phyloP scores from a whole-genome alignment of 2,329 filamentous ascomycete species.

The Rhinocladiella similis region DNA sequence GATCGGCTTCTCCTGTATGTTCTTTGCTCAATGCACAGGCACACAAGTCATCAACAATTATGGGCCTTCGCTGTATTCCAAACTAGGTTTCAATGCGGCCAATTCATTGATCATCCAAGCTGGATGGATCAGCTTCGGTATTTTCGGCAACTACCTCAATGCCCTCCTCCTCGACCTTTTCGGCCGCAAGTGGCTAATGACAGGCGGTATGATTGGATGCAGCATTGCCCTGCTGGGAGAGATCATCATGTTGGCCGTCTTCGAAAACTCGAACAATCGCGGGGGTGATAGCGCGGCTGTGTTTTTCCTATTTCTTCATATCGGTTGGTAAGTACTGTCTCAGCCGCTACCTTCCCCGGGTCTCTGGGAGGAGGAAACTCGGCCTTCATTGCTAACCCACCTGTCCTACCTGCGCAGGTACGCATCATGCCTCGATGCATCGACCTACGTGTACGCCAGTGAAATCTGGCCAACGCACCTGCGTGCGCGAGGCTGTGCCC shows the following conservation, averaged over 20 bases:
- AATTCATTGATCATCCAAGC: slow-evolving; percentile 32
- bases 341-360: not conserved
- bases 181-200: slow-evolving; percentile 22
- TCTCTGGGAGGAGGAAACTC: not conserved
- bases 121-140: slow-evolving; percentile 27
- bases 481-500: slow-evolving; percentile 28
- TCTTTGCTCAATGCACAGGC: slow-evolving; percentile 35
- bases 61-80: slow-evolving; percentile 32
- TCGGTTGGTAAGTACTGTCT: not conserved
- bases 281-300: slow-evolving; percentile 2
- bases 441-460: slow-evolving; percentile 34
- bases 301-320: slow-evolving; percentile 15
- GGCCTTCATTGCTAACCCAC: no score
- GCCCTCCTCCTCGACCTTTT: slow-evolving; percentile 32
- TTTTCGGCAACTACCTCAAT: slow-evolving; percentile 32
- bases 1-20: slow-evolving; percentile 31
- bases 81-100: slow-evolving; percentile 31
- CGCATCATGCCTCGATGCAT: not conserved
- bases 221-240: not conserved
- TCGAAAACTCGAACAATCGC: not conserved
- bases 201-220: not conserved
- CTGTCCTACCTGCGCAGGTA: no score
- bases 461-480: slow-evolving; percentile 40
- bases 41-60: slow-evolving; percentile 34
- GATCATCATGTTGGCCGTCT: not conserved